Base-by-base conservation (phyloP, 1,284 basidiomycete genomes). In the Pascua sp. region DNA sequence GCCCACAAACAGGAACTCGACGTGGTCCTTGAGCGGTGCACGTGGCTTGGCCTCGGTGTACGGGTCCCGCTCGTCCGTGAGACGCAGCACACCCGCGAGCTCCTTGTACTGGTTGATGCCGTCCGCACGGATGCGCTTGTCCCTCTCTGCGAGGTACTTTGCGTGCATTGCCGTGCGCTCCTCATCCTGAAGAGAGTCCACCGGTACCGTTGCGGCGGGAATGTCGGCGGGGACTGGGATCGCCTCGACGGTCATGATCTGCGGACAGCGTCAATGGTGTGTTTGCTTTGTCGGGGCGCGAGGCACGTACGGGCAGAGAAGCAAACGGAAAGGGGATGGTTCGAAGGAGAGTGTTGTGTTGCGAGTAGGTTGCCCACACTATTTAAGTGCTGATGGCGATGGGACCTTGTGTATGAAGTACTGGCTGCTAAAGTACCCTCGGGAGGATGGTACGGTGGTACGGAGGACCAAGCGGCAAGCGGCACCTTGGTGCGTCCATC, bases 11-110 rank as follows among this genome's bases (percentile, higher is more conserved):
- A 53, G 46, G 16, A 57, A 48, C 9, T 50, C 49, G 38, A 61
- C 59, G 16, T 61, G 51, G 55, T 61, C 59, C 17, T 42, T 24
- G 1, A 61, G n/a, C 42, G 59, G 52, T 45, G 51, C 59, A 18
- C 59, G 59, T 1, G 55, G 52, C 49, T 49, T 47, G 15, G 53
- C 43, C 16, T 45, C 37, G 12, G 55, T 55, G 49, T 52, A 56
- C 15, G 59, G 59, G 55, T 61, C 59, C 17, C 47, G 36, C 15
- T 53, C 51, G 11, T 56, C 51, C 43, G 42, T 42, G n/a, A 44
- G 37, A 16, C 37, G 37, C 16, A 56, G 40, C 16, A 60, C 32
- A 17, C 57, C 53, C 4, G 11, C 7, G 11, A 60, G 54, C 1
- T 43, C 12, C 47, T 47, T 49, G 47, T 47, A 59, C 46, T 59